A percentile compares a stretch with the other conserved stretches of the same genome.
phyloP scores from a whole-genome alignment of 345 rosid species.

The Kernera saxatilis region DNA sequence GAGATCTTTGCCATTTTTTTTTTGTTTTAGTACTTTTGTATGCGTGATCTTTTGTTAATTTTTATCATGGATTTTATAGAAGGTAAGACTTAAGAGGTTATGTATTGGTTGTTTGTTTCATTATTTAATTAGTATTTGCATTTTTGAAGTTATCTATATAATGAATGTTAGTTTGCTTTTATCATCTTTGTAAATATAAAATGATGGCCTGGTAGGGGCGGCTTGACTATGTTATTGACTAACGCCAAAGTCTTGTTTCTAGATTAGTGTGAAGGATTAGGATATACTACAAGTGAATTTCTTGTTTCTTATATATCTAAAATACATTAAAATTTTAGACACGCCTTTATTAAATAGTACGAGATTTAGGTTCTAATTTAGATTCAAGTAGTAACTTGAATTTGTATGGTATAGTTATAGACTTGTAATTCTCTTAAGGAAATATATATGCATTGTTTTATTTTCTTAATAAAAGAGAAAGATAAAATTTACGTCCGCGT shows the following conservation, averaged over 20 bases:
- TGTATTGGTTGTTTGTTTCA: not conserved
- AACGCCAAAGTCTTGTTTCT: not conserved
- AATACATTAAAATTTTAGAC: not conserved
- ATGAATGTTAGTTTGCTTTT: conserved; percentile 2
- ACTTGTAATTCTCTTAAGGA: not conserved
- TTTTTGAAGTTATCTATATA: conserved; percentile 1
- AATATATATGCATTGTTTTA: not conserved
- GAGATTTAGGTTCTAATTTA: not conserved
- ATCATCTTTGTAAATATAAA: not conserved
- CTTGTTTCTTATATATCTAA: not conserved
- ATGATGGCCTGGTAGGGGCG: conserved; percentile 10
- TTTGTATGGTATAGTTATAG: not conserved
- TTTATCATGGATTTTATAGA: conserved; percentile 1
- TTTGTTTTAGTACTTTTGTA: not conserved
- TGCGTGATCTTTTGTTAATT: conserved; percentile 1
- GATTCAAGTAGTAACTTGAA: too few species aligned
- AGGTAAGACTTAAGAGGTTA: not conserved
- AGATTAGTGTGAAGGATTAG: not conserved
- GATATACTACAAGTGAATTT: not conserved
- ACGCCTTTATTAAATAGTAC: too few species aligned
- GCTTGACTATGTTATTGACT: conserved; percentile 18
- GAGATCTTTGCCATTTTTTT: conserved; percentile 9
- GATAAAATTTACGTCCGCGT: not conserved
- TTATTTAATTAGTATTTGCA: not conserved
- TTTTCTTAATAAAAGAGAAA: not conserved